These are phyloP conservation scores for Camellia sinensis DNA, from an alignment of 148 eudicot species.

Conservation along the genomic window DNA sequence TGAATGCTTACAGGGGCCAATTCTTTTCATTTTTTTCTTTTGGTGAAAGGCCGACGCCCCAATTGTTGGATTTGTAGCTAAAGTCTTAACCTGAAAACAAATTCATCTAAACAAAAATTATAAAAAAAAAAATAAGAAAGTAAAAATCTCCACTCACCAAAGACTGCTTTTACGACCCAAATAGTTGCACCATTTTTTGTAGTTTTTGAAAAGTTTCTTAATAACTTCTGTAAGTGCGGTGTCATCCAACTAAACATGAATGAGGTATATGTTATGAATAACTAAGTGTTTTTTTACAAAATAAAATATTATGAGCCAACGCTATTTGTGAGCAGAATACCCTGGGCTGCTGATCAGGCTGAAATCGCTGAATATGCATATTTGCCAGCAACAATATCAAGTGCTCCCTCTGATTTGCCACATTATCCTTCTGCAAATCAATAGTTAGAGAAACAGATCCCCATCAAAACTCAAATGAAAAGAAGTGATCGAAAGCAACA, in stretches of 20 bases:
- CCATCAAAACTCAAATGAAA: not conserved
- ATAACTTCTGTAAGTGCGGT: slow-evolving; percentile 49
- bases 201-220: slow-evolving; percentile 60
- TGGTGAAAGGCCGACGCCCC: too few relatives aligned
- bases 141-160: slow-evolving; percentile 33
- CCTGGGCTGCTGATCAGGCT: slow-evolving; percentile 56
- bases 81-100: too few relatives aligned
- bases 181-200: slow-evolving; percentile 64
- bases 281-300: not conserved
- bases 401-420: slow-evolving; percentile 62
- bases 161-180: slow-evolving; percentile 57
- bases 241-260: slow-evolving; percentile 37
- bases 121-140: not conserved
- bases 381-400: slow-evolving; percentile 57
- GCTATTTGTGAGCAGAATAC: slow-evolving; percentile 21
- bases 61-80: too few relatives aligned
- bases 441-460: not conserved
- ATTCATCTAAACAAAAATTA: too few relatives aligned
- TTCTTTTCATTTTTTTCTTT: too few relatives aligned
- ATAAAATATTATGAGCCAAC: not conserved
- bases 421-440: slow-evolving; percentile 54
- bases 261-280: not conserved
- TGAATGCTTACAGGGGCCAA: too few relatives aligned
- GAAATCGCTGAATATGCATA: slow-evolving; percentile 53
- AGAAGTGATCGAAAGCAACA: not conserved